Percentiles rank a stretch among this genome's conserved stretches.
phyloP scores from a whole-genome alignment of 2,329 filamentous ascomycete genomes.

The Phyllachora maydis region DNA sequence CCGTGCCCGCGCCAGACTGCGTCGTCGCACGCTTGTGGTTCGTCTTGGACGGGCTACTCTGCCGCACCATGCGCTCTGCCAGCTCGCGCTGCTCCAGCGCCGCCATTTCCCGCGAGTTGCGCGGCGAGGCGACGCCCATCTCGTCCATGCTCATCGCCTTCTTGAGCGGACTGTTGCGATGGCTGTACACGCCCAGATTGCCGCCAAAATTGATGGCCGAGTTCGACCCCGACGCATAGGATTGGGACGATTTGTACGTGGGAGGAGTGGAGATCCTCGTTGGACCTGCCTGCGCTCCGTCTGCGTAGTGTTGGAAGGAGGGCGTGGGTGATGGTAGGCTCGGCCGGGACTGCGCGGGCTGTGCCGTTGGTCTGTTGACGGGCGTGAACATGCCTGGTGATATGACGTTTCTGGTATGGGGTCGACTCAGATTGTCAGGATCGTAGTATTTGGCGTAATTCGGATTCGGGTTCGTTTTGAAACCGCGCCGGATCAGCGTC shows the following conservation, averaged over 20 bases:
- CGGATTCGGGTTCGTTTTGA: slow-evolving; percentile 65
- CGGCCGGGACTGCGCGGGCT: slow-evolving; percentile 1
- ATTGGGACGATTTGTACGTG: not conserved
- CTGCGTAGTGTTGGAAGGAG: no score
- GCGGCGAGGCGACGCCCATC: slow-evolving; percentile 29
- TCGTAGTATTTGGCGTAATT: slow-evolving; percentile 58
- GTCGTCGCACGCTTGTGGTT: slow-evolving; percentile 7
- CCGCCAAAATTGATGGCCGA: slow-evolving; percentile 34
- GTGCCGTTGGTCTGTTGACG: no score
- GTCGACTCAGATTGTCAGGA: slow-evolving; percentile 29
- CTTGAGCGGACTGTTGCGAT: slow-evolving; percentile 65
- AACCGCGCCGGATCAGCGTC: slow-evolving; percentile 50
- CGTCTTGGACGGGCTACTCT: slow-evolving; percentile 20
- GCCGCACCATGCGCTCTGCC: slow-evolving; percentile 11
- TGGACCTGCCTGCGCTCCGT: slow-evolving; percentile 4
- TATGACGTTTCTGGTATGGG: slow-evolving; percentile 15
- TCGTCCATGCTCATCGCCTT: slow-evolving; percentile 49
- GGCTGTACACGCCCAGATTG: slow-evolving; percentile 59
- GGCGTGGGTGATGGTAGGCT: slow-evolving; percentile 2
- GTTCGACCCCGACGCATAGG: no score
- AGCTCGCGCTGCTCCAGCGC: slow-evolving; percentile 27
- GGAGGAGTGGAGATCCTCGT: slow-evolving; percentile 1
- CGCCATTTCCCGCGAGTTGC: slow-evolving; percentile 42
- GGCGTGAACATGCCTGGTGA: slow-evolving; percentile 22
- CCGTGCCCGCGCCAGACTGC: not conserved